phyloP scores from a whole-genome alignment of 805 yeast species.

The Schwanniomyces sp. region DNA sequence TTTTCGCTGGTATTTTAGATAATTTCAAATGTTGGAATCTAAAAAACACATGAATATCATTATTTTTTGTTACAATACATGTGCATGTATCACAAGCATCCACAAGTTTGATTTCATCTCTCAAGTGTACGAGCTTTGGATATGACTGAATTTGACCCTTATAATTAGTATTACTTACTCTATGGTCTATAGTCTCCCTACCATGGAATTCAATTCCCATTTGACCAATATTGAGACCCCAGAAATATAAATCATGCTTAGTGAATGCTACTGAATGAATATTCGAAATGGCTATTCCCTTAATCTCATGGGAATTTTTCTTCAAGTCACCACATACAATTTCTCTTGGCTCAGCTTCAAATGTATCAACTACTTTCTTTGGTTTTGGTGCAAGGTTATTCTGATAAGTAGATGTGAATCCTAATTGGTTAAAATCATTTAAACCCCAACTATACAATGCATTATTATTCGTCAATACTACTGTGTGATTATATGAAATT shows the following conservation, averaged over 20 bases:
- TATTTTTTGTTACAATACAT: slow-evolving; percentile 54
- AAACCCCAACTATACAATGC: slow-evolving; percentile 80
- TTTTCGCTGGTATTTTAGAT: slow-evolving; percentile 37
- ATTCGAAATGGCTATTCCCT: slow-evolving; percentile 60
- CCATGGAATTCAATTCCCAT: slow-evolving; percentile 52
- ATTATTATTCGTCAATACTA: slow-evolving; percentile 53
- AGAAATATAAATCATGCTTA: slow-evolving; percentile 48
- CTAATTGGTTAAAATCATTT: slow-evolving; percentile 67
- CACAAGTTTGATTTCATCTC: slow-evolving; percentile 54
- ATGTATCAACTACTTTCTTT: slow-evolving; percentile 25
- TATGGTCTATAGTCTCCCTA: slow-evolving; percentile 18
- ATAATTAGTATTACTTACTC: slow-evolving; percentile 24
- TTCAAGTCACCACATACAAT: slow-evolving; percentile 45
- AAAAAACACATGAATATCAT: slow-evolving; percentile 63
- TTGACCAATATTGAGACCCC: slow-evolving; percentile 87
- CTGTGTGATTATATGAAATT: slow-evolving; percentile 65
- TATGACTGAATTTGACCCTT: slow-evolving; percentile 38
- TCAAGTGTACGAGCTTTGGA: slow-evolving; percentile 43
- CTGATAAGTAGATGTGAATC: slow-evolving; percentile 28
- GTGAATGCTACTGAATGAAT: slow-evolving; percentile 67
- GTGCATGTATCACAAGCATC: slow-evolving; percentile 71
- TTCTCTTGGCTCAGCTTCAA: slow-evolving; percentile 38
- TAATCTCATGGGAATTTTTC: slow-evolving; percentile 24
- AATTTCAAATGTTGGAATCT: slow-evolving; percentile 56
- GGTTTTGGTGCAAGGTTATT: slow-evolving; percentile 10